Percentiles rank a stretch among this genome's conserved stretches.
Conservation (phyloP, 2,329 filamentous ascomycete genomes). For the Botryosphaeria dothidea region DNA sequence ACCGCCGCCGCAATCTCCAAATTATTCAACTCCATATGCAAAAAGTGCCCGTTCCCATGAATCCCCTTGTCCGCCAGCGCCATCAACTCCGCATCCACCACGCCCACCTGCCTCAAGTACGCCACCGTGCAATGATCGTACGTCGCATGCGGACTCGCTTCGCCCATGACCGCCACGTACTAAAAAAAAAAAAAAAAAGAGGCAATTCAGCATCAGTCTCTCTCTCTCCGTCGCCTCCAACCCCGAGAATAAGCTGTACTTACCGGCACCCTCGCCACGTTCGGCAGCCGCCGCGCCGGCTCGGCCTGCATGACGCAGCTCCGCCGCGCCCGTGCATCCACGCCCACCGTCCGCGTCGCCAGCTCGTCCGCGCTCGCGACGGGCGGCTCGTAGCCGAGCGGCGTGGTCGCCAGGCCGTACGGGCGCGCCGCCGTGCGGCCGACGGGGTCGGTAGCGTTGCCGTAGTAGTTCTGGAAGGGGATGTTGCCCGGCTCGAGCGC, state of each 20-base stretch:
- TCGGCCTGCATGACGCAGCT: constrained; percentile 27
- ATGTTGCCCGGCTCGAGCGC: constrained; percentile 25
- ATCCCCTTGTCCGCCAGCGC: constrained; percentile 39
- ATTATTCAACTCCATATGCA: too few species aligned
- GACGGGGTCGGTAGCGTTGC: constrained; percentile 17
- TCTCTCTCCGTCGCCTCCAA: too few species aligned
- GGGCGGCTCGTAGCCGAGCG: not conserved
- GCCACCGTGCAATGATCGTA: constrained; percentile 34
- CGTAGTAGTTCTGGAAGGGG: constrained; percentile 19
- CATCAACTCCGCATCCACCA: constrained; percentile 45
- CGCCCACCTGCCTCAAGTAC: constrained; percentile 43
- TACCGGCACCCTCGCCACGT: constrained; percentile 31
- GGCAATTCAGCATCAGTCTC: too few species aligned
- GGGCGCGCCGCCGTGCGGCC: not conserved
- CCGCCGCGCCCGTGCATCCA: constrained; percentile 23
- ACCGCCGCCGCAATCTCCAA: too few species aligned
- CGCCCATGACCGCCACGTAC: constrained; percentile 31
- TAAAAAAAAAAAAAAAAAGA: too few species aligned
- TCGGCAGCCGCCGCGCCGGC: constrained; percentile 23
- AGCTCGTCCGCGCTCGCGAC: constrained; percentile 11
- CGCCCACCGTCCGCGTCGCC: constrained; percentile 10
- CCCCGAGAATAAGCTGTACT: too few species aligned
- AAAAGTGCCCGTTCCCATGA: too few species aligned
- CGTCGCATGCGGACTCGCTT: constrained; percentile 31
- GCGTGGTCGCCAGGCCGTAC: constrained; percentile 14